A percentile compares a stretch with the other conserved stretches of the same genome.
phyloP scores from a whole-genome alignment of 2,329 filamentous ascomycete species.

The Ascochyta fabae region DNA sequence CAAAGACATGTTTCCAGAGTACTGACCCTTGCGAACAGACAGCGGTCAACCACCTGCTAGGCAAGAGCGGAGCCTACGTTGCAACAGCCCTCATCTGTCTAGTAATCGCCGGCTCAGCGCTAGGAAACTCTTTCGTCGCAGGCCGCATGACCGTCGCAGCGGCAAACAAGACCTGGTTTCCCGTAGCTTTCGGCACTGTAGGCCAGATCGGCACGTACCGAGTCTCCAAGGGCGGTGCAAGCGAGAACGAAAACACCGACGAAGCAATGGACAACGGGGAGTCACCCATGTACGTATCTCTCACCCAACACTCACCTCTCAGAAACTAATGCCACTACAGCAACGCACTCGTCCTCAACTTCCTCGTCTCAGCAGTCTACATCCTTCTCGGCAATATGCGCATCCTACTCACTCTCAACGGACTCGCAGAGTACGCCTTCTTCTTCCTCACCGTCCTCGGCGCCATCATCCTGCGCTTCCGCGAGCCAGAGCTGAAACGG shows the following conservation, averaged over 20 bases:
- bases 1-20: not conserved
- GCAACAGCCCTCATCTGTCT: constrained; percentile 65
- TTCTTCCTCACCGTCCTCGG: constrained; percentile 70
- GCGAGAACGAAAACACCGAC: constrained; percentile 19
- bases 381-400: constrained; percentile 69
- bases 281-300: constrained; percentile 41
- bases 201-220: constrained; percentile 39
- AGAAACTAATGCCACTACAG: constrained; percentile 12
- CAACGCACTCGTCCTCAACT: constrained; percentile 45
- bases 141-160: constrained; percentile 70
- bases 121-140: constrained; percentile 69
- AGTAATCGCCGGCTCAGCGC: constrained; percentile 66
- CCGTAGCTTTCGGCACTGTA: constrained; percentile 34
- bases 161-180: constrained; percentile 45
- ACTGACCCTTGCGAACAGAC: constrained; percentile 24
- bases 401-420: constrained; percentile 62
- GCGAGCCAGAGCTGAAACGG: constrained; percentile 61
- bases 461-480: constrained; percentile 63
- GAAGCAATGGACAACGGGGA: constrained; percentile 42
- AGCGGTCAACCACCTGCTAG: constrained; percentile 56
- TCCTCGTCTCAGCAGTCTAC: constrained; percentile 59
- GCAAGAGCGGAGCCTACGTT: constrained; percentile 59
- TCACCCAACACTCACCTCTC: no score
- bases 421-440: constrained; percentile 60
- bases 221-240: constrained; percentile 19